Evolutionary conservation across 2,329 filamentous ascomycete genomes (phyloP).

Genomic region (Huntiella moniliformis): DNA sequence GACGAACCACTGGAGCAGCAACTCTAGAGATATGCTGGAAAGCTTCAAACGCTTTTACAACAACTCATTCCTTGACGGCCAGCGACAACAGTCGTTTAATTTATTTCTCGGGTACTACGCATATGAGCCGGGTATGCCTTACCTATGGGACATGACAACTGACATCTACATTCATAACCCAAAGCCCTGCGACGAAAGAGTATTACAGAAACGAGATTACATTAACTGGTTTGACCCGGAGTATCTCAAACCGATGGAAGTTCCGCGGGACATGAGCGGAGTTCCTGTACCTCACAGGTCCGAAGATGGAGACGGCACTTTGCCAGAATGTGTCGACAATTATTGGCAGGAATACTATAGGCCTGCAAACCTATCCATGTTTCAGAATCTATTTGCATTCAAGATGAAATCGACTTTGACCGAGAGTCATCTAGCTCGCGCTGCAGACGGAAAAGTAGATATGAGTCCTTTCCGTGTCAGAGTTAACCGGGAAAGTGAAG

Average conservation of each 20-base stretch:
- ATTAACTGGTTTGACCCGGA: conserved; percentile 74
- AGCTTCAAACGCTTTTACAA: conserved; percentile 99
- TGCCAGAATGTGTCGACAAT: conserved; percentile 50
- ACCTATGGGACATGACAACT: conserved; percentile 89
- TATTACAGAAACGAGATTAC: conserved; percentile 44
- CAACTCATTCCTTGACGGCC: conserved; percentile 94
- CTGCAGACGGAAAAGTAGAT: conserved; percentile 58
- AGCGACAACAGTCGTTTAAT: conserved; percentile 95
- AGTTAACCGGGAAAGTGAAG: conserved; percentile 39
- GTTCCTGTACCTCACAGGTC: not conserved
- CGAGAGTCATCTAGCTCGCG: conserved; percentile 33
- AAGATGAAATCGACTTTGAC: conserved; percentile 80
- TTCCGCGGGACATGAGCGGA: conserved; percentile 25
- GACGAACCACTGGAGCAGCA: conserved; percentile 96
- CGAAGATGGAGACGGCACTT: not conserved
- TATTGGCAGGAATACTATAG: conserved; percentile 98
- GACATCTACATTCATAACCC: conserved; percentile 94
- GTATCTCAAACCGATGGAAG: conserved; percentile 41
- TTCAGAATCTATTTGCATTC: conserved; percentile 81
- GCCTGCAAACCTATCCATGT: conserved; percentile 69
- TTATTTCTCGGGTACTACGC: conserved; percentile 93
- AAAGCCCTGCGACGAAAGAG: conserved; percentile 54
- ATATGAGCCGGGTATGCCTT: conserved; percentile 68
- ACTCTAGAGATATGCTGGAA: conserved; percentile 96
- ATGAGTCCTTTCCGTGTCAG: conserved; percentile 77